Percentiles rank a stretch among this genome's conserved stretches.
phyloP scores from a whole-genome alignment of 257 asterid genomes.

The Penstemon newberryi region DNA sequence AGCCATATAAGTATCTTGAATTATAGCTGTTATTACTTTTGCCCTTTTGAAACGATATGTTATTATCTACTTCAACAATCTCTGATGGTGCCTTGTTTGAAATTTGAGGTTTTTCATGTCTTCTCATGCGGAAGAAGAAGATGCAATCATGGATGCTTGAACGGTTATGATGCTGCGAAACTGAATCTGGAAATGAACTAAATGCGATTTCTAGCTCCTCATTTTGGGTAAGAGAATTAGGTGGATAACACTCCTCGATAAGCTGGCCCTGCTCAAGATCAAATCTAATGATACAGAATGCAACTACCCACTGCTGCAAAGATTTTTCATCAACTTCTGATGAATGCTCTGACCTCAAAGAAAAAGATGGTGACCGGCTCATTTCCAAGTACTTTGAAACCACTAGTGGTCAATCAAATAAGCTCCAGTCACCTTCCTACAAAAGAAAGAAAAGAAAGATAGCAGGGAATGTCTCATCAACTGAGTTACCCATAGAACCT shows the following conservation, averaged over 20 bases:
- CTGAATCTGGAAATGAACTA: constrained; percentile 97
- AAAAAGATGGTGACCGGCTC: constrained; percentile 92
- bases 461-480: constrained; percentile 22
- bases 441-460: constrained; percentile 20
- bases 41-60: constrained; percentile 34
- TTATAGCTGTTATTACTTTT: constrained; percentile 33
- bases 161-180: constrained; percentile 87
- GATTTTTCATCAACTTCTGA: constrained; percentile 67
- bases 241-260: constrained; percentile 92
- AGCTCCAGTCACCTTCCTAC: constrained; percentile 36
- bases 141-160: constrained; percentile 93
- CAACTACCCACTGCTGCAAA: constrained; percentile 79
- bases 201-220: constrained; percentile 97
- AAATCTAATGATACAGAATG: constrained; percentile 87
- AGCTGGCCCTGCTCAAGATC: constrained; percentile 99
- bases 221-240: constrained; percentile 70
- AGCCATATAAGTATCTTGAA: constrained; percentile 78
- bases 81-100: constrained; percentile 42
- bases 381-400: constrained; percentile 48
- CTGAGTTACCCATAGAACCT: constrained; percentile 24
- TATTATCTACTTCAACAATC: constrained; percentile 56
- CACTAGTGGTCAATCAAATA: constrained; percentile 38
- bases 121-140: constrained; percentile 81
- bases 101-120: constrained; percentile 45
- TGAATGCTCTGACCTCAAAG: constrained; percentile 63